Evolutionary conservation across 257 asterid species (phyloP).

Genomic region (Capsicum baccatum): DNA sequence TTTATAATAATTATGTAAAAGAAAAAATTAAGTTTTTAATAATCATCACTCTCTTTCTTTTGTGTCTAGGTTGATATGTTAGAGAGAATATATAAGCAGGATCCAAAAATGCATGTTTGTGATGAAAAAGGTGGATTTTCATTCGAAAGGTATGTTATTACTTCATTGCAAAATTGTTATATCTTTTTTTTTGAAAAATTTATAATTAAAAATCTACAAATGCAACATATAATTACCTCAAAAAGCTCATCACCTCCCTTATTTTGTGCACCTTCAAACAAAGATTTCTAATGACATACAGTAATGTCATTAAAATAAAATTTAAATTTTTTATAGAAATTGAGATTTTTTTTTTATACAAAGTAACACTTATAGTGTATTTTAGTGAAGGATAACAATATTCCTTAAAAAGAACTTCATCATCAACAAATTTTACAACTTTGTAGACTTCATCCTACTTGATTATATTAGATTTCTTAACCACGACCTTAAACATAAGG

Average conservation of each 20-base stretch:
- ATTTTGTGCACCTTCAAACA: not conserved
- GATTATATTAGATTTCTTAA: too few relatives aligned
- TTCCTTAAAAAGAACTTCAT: not conserved
- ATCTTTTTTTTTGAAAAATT: too few relatives aligned
- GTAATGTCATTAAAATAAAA: too few relatives aligned
- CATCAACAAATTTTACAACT: not conserved
- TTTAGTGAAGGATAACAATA: not conserved
- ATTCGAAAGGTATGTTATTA: slow-evolving; percentile 72
- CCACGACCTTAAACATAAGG: not conserved
- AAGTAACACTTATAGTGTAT: too few relatives aligned
- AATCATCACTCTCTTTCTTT: slow-evolving; percentile 35
- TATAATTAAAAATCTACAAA: not conserved
- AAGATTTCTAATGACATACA: too few relatives aligned
- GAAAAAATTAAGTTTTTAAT: not conserved
- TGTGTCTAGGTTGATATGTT: slow-evolving; percentile 83
- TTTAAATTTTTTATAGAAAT: too few relatives aligned
- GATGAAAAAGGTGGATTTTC: slow-evolving; percentile 84
- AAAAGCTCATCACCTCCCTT: not conserved
- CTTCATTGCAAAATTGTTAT: not conserved
- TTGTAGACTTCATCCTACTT: too few relatives aligned
- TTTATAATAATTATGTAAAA: too few relatives aligned
- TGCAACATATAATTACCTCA: not conserved
- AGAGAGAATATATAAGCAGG: slow-evolving; percentile 96
- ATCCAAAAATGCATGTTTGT: slow-evolving; percentile 66
- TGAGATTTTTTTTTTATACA: too few relatives aligned